These are phyloP conservation scores for Ceratobasidium sp. DNA, from an alignment of 1,284 basidiomycete species.

Conservation along the genomic window DNA sequence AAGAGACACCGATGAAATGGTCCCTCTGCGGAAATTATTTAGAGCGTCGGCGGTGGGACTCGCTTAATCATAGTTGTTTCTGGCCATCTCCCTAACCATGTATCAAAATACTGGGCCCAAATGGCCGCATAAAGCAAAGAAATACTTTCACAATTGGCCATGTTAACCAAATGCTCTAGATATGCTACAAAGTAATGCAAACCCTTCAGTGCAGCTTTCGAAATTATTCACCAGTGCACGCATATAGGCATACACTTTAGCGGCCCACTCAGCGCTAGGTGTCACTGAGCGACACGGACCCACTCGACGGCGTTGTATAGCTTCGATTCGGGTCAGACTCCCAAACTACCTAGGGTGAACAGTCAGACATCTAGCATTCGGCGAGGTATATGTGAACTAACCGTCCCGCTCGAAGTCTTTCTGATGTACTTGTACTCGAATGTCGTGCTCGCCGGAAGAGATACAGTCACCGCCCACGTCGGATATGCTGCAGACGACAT, in stretches of 20 bases:
- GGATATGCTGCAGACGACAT: neutral
- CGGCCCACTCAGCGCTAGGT: slow-evolving; percentile 17
- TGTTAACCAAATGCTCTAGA: too few species aligned
- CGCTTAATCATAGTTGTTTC: too few species aligned
- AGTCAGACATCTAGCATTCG: neutral
- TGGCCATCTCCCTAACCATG: too few species aligned
- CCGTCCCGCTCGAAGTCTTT: slow-evolving; percentile 10
- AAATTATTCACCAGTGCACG: neutral
- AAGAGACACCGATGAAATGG: too few species aligned
- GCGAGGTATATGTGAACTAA: neutral
- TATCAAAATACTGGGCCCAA: too few species aligned
- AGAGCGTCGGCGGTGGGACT: too few species aligned
- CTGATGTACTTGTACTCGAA: slow-evolving; percentile 18
- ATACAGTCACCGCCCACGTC: neutral
- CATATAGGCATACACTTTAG: neutral
- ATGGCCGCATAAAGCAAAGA: too few species aligned
- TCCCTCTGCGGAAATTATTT: too few species aligned
- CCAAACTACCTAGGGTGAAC: neutral
- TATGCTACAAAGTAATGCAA: too few species aligned
- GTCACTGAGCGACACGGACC: neutral
- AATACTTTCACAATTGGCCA: too few species aligned
- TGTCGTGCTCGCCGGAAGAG: slow-evolving; percentile 6
- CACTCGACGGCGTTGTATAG: slow-evolving; percentile 1
- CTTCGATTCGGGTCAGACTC: slow-evolving; percentile 11
- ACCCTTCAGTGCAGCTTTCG: neutral